Percentiles rank a stretch among this genome's conserved stretches.
phyloP scores from a whole-genome alignment of 441 rosid species.

The Mallotus repandus region DNA sequence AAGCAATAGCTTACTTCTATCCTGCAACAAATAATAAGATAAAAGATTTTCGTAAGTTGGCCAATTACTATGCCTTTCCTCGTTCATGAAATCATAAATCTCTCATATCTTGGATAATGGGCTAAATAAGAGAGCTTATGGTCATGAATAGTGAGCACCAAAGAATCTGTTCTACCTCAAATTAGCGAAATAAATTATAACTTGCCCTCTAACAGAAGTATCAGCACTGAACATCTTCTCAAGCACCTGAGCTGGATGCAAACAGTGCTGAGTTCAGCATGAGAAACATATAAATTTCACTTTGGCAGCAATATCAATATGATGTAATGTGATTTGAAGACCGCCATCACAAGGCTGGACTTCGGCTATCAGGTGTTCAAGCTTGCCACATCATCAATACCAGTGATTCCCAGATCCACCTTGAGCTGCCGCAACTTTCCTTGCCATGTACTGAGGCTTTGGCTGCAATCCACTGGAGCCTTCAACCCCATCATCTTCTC shows the following conservation, averaged over 20 bases:
- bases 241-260: constrained; percentile 9
- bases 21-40: constrained; percentile 14
- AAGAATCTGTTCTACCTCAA: constrained; percentile 21
- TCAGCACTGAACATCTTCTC: constrained; percentile 5
- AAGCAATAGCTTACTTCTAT: constrained; percentile 5
- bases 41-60: constrained; percentile 1
- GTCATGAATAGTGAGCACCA: constrained; percentile 17
- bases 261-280: constrained; percentile 12
- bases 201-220: constrained; percentile 14
- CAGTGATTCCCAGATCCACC: constrained; percentile 71
- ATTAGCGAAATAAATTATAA: constrained; percentile 30
- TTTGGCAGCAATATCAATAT: constrained; percentile 13
- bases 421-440: constrained; percentile 86
- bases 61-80: constrained; percentile 19
- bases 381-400: constrained; percentile 41
- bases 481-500: constrained; percentile 66
- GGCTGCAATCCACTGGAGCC: constrained; percentile 68
- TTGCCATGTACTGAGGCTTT: constrained; percentile 73
- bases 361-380: constrained; percentile 7
- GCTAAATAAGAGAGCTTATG: constrained; percentile 17
- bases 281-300: constrained; percentile 13
- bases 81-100: constrained; percentile 10
- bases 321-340: neutral
- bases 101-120: constrained; percentile 15
- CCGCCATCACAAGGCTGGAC: neutral